Evolutionary conservation across 2,329 filamentous ascomycete species (phyloP).

Genomic region (Pestalotiopsis fici): DNA sequence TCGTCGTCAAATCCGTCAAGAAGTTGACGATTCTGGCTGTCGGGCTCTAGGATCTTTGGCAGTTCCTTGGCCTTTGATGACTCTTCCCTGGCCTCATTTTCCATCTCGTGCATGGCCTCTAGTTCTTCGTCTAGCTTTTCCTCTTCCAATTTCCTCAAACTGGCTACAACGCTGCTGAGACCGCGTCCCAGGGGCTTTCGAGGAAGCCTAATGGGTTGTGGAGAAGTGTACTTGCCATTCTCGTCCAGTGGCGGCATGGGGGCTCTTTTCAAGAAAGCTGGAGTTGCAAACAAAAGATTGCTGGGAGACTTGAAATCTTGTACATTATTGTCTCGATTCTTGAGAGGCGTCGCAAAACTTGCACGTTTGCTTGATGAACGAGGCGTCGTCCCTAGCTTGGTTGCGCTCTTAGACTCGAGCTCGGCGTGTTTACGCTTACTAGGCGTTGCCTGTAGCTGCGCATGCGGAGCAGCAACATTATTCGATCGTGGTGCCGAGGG

Average conservation of each 20-base stretch:
- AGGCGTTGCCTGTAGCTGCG: conserved; percentile 42
- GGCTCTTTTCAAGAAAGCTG: conserved; percentile 65
- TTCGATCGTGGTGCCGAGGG: conserved; percentile 45
- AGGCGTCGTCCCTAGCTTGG: conserved; percentile 47
- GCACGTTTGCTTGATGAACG: conserved; percentile 62
- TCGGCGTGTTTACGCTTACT: conserved; percentile 39
- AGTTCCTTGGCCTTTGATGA: conserved; percentile 20
- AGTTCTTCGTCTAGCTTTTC: conserved; percentile 72
- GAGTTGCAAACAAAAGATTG: conserved; percentile 66
- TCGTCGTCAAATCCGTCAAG: conserved; percentile 68
- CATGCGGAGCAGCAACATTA: conserved; percentile 35
- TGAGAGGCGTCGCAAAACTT: conserved; percentile 66
- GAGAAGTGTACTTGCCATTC: conserved; percentile 49
- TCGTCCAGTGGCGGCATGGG: conserved; percentile 57
- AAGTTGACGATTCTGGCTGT: conserved; percentile 43
- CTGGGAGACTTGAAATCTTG: conserved; percentile 44
- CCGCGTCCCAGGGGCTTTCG: conserved; percentile 66
- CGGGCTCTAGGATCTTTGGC: conserved; percentile 38
- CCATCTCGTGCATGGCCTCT: conserved; percentile 72
- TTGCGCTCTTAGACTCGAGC: conserved; percentile 26
- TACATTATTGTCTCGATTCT: conserved; percentile 42
- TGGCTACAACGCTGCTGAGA: conserved; percentile 73
- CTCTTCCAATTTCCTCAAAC: conserved; percentile 69
- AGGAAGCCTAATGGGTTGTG: conserved; percentile 53
- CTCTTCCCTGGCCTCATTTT: conserved; percentile 43